Conservation (phyloP, 768 basidiomycete genomes). For the Mycena olivaceomarginata region DNA sequence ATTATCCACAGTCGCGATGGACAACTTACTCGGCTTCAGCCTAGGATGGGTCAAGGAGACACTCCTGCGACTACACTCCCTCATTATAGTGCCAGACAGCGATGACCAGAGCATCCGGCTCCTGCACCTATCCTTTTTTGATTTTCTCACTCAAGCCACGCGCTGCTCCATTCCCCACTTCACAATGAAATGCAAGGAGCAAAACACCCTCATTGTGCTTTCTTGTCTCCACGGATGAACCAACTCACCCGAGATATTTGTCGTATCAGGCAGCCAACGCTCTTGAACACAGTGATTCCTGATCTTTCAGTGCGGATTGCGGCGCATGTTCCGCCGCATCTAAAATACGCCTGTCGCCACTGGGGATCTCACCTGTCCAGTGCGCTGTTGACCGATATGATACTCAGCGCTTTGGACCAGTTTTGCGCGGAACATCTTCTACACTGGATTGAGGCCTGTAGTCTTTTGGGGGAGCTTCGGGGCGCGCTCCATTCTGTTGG, state of each 20-base stretch:
- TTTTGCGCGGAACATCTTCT: slow-evolving; percentile 44
- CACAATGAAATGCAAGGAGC: slow-evolving; percentile 22
- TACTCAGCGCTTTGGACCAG: slow-evolving; percentile 23
- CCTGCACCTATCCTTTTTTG: slow-evolving; percentile 46
- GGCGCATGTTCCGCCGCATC: slow-evolving; percentile 30
- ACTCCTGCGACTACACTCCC: slow-evolving; percentile 41
- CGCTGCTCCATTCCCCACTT: slow-evolving; percentile 40
- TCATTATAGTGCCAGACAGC: slow-evolving; percentile 36
- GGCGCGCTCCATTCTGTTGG: slow-evolving; percentile 6
- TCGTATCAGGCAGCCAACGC: slow-evolving; percentile 14
- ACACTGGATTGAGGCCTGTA: slow-evolving; percentile 47
- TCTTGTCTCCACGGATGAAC: slow-evolving; percentile 16
- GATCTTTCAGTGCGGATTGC: slow-evolving; percentile 21
- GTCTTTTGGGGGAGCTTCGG: slow-evolving; percentile 33
- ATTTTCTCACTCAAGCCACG: slow-evolving; percentile 38
- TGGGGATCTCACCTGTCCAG: slow-evolving; percentile 45
- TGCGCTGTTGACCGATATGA: not conserved
- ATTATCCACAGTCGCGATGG: not conserved
- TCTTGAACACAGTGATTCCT: slow-evolving; percentile 23
- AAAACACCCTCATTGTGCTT: slow-evolving; percentile 27
- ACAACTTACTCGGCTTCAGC: slow-evolving; percentile 9
- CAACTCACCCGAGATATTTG: slow-evolving; percentile 27
- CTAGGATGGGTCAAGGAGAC: slow-evolving; percentile 9
- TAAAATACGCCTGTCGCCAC: slow-evolving; percentile 46
- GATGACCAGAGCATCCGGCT: slow-evolving; percentile 33